Conservation (phyloP, 257 asterid species). For the Solanum gracilifrons region DNA sequence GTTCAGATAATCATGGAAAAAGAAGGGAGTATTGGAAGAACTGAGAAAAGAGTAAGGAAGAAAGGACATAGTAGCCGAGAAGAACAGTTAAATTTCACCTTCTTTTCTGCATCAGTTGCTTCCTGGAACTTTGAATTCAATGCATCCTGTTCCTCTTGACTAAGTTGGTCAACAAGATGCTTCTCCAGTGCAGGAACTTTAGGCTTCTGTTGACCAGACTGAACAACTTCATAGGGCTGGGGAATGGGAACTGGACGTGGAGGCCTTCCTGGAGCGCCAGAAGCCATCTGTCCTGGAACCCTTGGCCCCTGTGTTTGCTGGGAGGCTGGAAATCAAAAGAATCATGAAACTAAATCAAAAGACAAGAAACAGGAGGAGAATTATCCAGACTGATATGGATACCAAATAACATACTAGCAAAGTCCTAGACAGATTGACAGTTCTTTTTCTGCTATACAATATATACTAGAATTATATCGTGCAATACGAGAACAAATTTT, state of each 20-base stretch:
- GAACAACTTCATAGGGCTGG: slow-evolving; percentile 42
- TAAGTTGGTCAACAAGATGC: slow-evolving; percentile 77
- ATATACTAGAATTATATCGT: neutral
- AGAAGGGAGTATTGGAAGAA: neutral
- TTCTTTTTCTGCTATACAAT: neutral
- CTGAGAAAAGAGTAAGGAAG: neutral
- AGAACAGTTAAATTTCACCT: slow-evolving; percentile 31
- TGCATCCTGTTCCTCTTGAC: slow-evolving; percentile 81
- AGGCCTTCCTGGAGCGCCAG: slow-evolving; percentile 55
- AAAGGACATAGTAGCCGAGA: neutral
- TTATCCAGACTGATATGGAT: neutral
- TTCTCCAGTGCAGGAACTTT: slow-evolving; percentile 92
- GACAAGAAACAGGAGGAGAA: neutral
- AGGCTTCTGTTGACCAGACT: slow-evolving; percentile 57
- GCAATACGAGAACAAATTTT: neutral
- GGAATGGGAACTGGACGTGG: slow-evolving; percentile 85
- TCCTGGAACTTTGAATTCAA: slow-evolving; percentile 76
- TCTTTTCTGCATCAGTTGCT: slow-evolving; percentile 85
- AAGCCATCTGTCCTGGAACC: slow-evolving; percentile 30
- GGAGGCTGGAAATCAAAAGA: slow-evolving; percentile 27
- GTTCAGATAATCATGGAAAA: neutral
- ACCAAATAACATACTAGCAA: neutral
- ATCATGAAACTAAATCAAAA: neutral
- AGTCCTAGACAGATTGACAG: neutral
- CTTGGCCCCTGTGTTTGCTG: slow-evolving; percentile 53